These are phyloP conservation scores for Mycogone perniciosa DNA, from an alignment of 2,329 filamentous ascomycete species.

Conservation along the genomic window DNA sequence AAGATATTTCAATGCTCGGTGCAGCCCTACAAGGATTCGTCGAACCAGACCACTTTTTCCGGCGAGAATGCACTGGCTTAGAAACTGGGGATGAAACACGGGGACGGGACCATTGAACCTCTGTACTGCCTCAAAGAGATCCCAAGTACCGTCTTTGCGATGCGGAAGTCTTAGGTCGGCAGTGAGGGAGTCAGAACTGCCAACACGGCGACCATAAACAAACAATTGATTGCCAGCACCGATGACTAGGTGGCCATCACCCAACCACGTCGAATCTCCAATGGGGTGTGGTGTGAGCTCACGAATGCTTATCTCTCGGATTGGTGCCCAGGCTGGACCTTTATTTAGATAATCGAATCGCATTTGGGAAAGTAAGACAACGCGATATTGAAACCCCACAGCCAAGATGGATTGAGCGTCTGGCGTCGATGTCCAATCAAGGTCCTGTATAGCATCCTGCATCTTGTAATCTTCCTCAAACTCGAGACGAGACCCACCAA, in stretches of 20 bases:
- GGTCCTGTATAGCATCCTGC: constrained; percentile 71
- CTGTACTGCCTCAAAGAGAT: constrained; percentile 77
- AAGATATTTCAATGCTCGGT: constrained; percentile 75
- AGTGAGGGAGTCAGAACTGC: constrained; percentile 54
- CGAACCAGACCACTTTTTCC: constrained; percentile 71
- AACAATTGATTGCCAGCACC: constrained; percentile 90
- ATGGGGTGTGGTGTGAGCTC: constrained; percentile 84
- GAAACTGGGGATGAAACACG: constrained; percentile 84
- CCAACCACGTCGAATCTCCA: constrained; percentile 87
- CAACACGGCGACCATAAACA: constrained; percentile 70
- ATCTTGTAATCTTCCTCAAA: constrained; percentile 68
- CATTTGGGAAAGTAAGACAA: constrained; percentile 77
- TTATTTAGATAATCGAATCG: constrained; percentile 88
- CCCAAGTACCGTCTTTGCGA: constrained; percentile 46
- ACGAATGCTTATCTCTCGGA: constrained; percentile 74
- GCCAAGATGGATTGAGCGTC: constrained; percentile 84
- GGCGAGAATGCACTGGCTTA: constrained; percentile 77
- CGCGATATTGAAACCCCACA: constrained; percentile 84
- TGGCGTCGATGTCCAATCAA: constrained; percentile 91
- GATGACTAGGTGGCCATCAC: constrained; percentile 76
- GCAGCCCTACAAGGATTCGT: constrained; percentile 62
- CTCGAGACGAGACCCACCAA: constrained; percentile 72
- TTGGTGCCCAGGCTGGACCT: constrained; percentile 80
- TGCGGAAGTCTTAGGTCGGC: constrained; percentile 44
- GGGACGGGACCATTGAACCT: constrained; percentile 82